Evolutionary conservation across 441 rosid genomes (phyloP), one percentile per base, ranked within the genome.

Genomic region (Pelargonium fulgidum): DNA sequence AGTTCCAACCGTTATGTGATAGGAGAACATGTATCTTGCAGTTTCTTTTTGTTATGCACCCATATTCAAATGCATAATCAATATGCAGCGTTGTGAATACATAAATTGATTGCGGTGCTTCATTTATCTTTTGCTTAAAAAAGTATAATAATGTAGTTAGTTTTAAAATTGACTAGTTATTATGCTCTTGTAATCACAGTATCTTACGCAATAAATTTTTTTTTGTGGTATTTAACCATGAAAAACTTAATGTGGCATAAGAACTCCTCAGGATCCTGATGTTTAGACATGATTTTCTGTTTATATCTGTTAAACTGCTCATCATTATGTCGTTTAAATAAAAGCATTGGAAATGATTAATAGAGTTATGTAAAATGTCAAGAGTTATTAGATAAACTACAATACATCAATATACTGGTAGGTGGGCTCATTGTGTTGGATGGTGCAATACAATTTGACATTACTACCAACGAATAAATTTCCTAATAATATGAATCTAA

Each of bases 1-100:
- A 72, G 54, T 65, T 66, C 22, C 14, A n/a, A 63, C 45, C 13
- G 66, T 63, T n/a, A 36, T 63, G 4, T 33, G 16, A 20, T 7
- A 26, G 14, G 45, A 7, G n/a, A 29, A 6, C 22, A 10, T 26
- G 26, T 62, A 11, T 20, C 12, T 52, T 52, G 8, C 17, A 4
- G 8, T 1, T 56, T 11, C 8, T 22, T 56, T 7, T 22, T 59
- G 62, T 58, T 58, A 19, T 58, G 24, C 42, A 39, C 62, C 62
- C 62, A 56, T 56, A 48, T 56, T 17, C 62, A 56, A 56, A 56
- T 6, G 8, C 20, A 7, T 9, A 19, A 56, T 16, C 20, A 56
- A 20, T 56, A 56, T 7, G 8, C 62, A 16, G 11, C 7, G 62
- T 56, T 56, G 19, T 17, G 24, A 56, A 56, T 56, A 56, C 12